Base-by-base conservation (phyloP, 2,329 filamentous ascomycete species). In the Diaporthe vexans region DNA sequence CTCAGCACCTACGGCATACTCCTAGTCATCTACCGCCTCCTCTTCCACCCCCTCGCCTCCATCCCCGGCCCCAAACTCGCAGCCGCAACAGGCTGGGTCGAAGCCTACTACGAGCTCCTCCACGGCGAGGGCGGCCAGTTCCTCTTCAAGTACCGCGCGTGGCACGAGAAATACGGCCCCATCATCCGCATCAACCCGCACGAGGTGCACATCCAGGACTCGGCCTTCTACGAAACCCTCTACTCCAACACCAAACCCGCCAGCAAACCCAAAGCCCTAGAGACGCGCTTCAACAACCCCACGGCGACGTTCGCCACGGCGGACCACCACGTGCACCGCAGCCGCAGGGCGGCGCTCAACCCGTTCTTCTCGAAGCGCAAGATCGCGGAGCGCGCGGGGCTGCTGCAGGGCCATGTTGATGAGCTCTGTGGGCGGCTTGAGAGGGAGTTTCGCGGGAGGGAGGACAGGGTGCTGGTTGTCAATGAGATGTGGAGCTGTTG, bases 311-410 rank as follows among this genome's bases (percentile, higher is more conserved):
- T 79, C 33, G 61, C 58, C 8, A 78, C 77, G 0, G 52, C 72
- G 17, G 63, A 73, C 8, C 37, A 73, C 4, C 73, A 76, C 48
- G 58, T 73, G 11, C 77, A 79, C 40, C 61, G 71, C 33, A 33
- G 48, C 1, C 77, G 78, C 1, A 73, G 77, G 3, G 73, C 74
- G 7, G 77, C 76, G 4, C 35, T 78, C 2, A 74, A 70, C n/a
- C 77, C 77, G 6, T 78, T 77, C 61, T 85, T 84, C 77, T 82
- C 83, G 8, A 78, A 77, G 65, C 52, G 24, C 2, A 70, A 74
- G 17, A 72, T 79, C 24, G 69, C 75, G 1, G 71, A 70, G 3
- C 67, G 63, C 1, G 67, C 69, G 2, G 29, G 24, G 15, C n/a
- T 63, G 46, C 43, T 79, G 24, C 61, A 73, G 52, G 56, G 61